Evolutionary conservation across 768 basidiomycete species (phyloP).

Genomic region (Boletus subcaerulescens): DNA sequence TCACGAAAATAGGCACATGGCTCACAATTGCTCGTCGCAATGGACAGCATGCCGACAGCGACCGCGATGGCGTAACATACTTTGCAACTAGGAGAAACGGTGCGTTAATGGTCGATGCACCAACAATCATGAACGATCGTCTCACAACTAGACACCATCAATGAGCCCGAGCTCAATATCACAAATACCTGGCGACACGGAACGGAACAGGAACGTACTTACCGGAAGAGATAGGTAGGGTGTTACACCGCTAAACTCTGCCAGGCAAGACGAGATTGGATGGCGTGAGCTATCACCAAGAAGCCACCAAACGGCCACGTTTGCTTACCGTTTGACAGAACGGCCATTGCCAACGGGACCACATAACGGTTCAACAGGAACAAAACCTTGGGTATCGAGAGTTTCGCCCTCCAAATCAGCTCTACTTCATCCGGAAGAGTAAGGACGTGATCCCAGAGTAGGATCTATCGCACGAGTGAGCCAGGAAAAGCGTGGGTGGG

Average conservation of each 20-base stretch:
- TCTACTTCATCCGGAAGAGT: conserved; percentile 34
- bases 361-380: conserved; percentile 35
- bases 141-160: conserved; percentile 17
- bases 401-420: conserved; percentile 30
- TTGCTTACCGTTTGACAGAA: conserved; percentile 30
- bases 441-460: conserved; percentile 35
- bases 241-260: conserved; percentile 24
- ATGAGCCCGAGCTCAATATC: background rate
- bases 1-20: background rate
- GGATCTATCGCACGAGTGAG: conserved; percentile 16
- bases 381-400: conserved; percentile 29
- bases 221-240: conserved; percentile 13
- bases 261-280: background rate
- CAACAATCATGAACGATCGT: background rate
- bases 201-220: background rate
- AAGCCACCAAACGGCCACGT: background rate
- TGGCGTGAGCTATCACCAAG: background rate
- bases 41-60: conserved; percentile 36
- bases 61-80: conserved; percentile 16
- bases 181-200: background rate
- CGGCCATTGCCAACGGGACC: conserved; percentile 31
- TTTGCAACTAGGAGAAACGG: conserved; percentile 21
- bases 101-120: background rate
- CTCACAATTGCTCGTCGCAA: conserved; percentile 37
- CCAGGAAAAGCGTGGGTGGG: background rate